These are phyloP conservation scores for Aureobasidium sp. DNA, from an alignment of 2,329 filamentous ascomycete species.

Conservation along the genomic window DNA sequence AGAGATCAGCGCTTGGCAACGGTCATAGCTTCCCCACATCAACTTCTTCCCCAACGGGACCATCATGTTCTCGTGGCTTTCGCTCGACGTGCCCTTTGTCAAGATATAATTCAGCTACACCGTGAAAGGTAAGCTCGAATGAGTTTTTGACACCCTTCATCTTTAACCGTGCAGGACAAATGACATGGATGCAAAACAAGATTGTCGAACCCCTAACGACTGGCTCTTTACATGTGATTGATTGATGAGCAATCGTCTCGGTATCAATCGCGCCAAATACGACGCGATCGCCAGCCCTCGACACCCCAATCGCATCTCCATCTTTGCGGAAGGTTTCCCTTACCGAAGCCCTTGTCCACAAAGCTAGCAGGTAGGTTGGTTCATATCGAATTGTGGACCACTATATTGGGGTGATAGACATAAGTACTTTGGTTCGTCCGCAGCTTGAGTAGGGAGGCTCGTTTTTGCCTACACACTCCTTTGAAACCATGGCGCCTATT, in stretches of 20 bases:
- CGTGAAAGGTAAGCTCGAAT: no score
- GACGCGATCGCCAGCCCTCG: not conserved
- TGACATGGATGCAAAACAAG: not conserved
- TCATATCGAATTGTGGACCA: not conserved
- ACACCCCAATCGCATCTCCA: not conserved
- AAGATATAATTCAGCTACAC: no score
- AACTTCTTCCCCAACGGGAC: not conserved
- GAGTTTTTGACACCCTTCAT: no score
- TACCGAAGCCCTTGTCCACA: not conserved
- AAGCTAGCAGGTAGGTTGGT: not conserved
- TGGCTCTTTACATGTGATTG: not conserved
- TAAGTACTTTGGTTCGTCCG: not conserved
- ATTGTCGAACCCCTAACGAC: not conserved
- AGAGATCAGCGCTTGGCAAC: not conserved
- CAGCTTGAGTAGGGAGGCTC: not conserved
- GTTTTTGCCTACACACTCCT: not conserved
- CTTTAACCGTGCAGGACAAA: not conserved
- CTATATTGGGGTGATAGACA: not conserved
- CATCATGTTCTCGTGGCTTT: not conserved
- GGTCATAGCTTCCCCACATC: not conserved
- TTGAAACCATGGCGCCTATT: conserved; percentile 1
- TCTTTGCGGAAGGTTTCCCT: not conserved
- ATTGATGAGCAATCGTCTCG: not conserved
- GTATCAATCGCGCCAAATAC: not conserved
- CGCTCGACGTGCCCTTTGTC: not conserved